Base-by-base conservation (phyloP, 169 alveolate species). In the Theileria parva region DNA sequence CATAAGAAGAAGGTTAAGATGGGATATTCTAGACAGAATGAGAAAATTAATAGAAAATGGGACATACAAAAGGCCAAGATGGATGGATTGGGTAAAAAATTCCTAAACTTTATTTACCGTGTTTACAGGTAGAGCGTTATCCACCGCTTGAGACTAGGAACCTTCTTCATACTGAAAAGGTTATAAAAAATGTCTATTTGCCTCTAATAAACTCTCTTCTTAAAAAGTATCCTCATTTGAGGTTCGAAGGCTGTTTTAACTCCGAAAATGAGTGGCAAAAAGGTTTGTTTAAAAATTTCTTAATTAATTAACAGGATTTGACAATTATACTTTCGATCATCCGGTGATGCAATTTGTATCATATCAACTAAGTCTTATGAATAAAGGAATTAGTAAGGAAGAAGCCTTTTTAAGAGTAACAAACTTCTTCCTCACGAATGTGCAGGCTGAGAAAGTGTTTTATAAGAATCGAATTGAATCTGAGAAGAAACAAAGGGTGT, bases 221-320 rank as follows among this genome's bases (percentile, higher is more conserved):
- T 59, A 65, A 76, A 67, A 92, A 91, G 84, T 93, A 92, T 77
- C 96, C 96, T 13, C 94, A 93, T 76, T 79, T 93, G 53, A 50
- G 96, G 67, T 93, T 93, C 73, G 94, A 90, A 67, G 91, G 89
- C 53, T 92, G 95, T 67, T 93, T 65, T 71, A 87, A 80, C 25
- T 94, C 92, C 55, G 96, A 93, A 11, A 93, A 93, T 78, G 93
- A 92, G 44, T 88, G 93, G 87, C 77, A 75, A 53, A 89, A 89
- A 71, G 95, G 95, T 34, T 32, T 32, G 37, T 32, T 1, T 32
- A 32, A 32, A n/a, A 86, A 11, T 32, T 71, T 21, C 19, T 79
- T 5, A 32, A 32, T 6, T n/a, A 27, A 30, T 28, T 28, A 30
- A n/a, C 66, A 85, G 91, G 91, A 21, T 28, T 63, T 15, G 87